A percentile compares a stretch with the other conserved stretches of the same genome.
phyloP scores from a whole-genome alignment of 2,329 filamentous ascomycete genomes.

The Fusarium napiforme region DNA sequence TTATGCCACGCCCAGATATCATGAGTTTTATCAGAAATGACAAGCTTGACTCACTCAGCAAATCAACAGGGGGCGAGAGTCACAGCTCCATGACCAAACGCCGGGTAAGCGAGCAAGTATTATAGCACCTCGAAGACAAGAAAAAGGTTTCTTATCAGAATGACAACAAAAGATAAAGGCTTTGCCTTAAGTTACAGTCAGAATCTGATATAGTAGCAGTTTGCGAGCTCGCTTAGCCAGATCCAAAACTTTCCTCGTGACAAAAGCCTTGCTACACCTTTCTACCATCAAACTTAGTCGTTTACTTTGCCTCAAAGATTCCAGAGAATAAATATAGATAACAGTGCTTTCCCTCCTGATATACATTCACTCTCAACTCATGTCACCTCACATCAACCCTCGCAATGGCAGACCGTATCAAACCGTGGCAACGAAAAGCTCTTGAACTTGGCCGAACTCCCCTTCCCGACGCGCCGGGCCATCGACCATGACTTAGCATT shows the following conservation, averaged over 20 bases:
- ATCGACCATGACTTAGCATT: not conserved
- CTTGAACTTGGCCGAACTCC: not conserved
- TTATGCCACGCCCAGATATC: too few species aligned
- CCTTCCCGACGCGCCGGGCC: not conserved
- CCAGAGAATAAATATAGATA: not conserved
- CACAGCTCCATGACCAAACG: not conserved
- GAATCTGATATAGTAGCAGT: too few species aligned
- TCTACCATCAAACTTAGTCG: not conserved
- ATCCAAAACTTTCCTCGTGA: too few species aligned
- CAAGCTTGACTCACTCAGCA: not conserved
- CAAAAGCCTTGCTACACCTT: not conserved
- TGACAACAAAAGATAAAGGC: not conserved
- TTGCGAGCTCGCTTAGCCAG: not conserved
- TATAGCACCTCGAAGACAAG: fast-evolving
- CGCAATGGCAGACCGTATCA: not conserved
- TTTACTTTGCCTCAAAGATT: not conserved
- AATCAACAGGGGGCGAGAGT: not conserved
- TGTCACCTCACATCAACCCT: not conserved
- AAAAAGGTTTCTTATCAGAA: fast-evolving
- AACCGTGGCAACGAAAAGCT: not conserved
- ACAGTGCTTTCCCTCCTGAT: fast-evolving
- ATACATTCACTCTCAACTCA: too few species aligned
- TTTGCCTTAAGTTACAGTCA: fast-evolving
- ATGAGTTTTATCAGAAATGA: not conserved
- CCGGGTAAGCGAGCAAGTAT: not conserved